Percentiles rank a stretch among this genome's conserved stretches.
These are phyloP conservation scores for Boletellus emodensis DNA, from an alignment of 768 basidiomycete species.

Conservation along the genomic window DNA sequence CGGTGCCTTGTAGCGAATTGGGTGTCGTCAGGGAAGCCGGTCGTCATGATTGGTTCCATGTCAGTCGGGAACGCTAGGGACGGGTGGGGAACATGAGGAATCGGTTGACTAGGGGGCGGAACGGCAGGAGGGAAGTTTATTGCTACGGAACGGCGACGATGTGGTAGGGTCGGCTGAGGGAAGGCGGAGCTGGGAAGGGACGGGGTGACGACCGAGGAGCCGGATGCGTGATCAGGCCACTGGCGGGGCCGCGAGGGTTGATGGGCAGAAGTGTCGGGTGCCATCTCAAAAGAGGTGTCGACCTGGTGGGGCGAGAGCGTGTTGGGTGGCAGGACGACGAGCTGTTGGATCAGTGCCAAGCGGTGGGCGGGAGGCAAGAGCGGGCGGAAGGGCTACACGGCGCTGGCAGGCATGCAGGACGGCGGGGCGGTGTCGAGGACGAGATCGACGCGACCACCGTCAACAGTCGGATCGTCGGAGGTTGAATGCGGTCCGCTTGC, in stretches of 20 bases:
- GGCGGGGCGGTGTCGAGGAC: background rate
- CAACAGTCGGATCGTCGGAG: slow-evolving; percentile 23
- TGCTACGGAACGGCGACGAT: slow-evolving; percentile 68
- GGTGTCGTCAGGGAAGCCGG: slow-evolving; percentile 27
- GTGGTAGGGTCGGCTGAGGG: slow-evolving; percentile 25
- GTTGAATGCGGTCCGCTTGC: slow-evolving; percentile 21
- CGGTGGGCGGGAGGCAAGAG: background rate
- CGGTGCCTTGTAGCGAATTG: slow-evolving; percentile 31
- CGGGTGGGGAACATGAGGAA: slow-evolving; percentile 56
- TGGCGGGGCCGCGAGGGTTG: slow-evolving; percentile 31
- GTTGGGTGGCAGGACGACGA: slow-evolving; percentile 1
- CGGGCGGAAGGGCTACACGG: slow-evolving; percentile 8
- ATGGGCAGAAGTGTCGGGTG: slow-evolving; percentile 27
- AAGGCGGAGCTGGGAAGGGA: slow-evolving; percentile 31
- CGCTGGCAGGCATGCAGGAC: slow-evolving; percentile 10
- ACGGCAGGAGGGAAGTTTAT: slow-evolving; percentile 60
- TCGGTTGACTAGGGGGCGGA: slow-evolving; percentile 72
- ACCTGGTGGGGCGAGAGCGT: background rate
- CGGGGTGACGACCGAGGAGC: slow-evolving; percentile 24
- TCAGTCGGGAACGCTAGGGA: slow-evolving; percentile 14
- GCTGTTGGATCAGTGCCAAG: slow-evolving; percentile 14
- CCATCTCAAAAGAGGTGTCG: slow-evolving; percentile 21
- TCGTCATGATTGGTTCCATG: slow-evolving; percentile 18
- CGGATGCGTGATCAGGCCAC: slow-evolving; percentile 29
- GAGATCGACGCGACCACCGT: slow-evolving; percentile 10